Conservation (phyloP, 2,329 filamentous ascomycete genomes). For the Sporothrix sp. region DNA sequence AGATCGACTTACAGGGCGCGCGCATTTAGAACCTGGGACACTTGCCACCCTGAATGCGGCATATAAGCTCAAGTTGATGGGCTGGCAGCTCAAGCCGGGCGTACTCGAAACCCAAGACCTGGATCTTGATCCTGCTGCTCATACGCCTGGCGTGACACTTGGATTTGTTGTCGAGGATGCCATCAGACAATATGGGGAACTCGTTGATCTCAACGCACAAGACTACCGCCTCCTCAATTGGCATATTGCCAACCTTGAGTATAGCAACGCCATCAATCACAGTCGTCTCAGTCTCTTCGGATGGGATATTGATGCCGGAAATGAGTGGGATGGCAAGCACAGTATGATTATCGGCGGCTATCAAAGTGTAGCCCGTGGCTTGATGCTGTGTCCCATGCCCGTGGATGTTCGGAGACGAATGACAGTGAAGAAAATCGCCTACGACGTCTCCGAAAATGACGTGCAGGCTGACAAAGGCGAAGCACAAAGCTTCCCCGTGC, state of each 20-base stretch:
- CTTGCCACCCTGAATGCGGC: slow-evolving; percentile 63
- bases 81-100: slow-evolving; percentile 65
- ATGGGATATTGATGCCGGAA: slow-evolving; percentile 96
- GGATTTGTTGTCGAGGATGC: slow-evolving; percentile 88
- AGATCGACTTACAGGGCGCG: slow-evolving; percentile 60
- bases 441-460: slow-evolving; percentile 33
- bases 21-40: slow-evolving; percentile 61
- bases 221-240: slow-evolving; percentile 91
- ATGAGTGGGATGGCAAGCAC: slow-evolving; percentile 93
- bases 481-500: slow-evolving; percentile 16
- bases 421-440: slow-evolving; percentile 60
- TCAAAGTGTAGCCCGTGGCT: slow-evolving; percentile 79
- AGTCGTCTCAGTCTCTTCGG: slow-evolving; percentile 77
- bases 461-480: neutral
- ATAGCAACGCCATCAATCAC: slow-evolving; percentile 87
- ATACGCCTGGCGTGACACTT: slow-evolving; percentile 59
- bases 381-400: slow-evolving; percentile 66
- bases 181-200: slow-evolving; percentile 74
- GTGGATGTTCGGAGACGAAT: slow-evolving; percentile 69
- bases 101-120: slow-evolving; percentile 56
- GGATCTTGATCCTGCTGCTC: slow-evolving; percentile 57
- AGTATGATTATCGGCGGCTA: slow-evolving; percentile 92
- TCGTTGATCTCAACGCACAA: slow-evolving; percentile 74
- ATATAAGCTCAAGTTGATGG: slow-evolving; percentile 67
- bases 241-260: slow-evolving; percentile 97